Conservation (phyloP, 345 rosid species). For the Moricandia moricandioides region DNA sequence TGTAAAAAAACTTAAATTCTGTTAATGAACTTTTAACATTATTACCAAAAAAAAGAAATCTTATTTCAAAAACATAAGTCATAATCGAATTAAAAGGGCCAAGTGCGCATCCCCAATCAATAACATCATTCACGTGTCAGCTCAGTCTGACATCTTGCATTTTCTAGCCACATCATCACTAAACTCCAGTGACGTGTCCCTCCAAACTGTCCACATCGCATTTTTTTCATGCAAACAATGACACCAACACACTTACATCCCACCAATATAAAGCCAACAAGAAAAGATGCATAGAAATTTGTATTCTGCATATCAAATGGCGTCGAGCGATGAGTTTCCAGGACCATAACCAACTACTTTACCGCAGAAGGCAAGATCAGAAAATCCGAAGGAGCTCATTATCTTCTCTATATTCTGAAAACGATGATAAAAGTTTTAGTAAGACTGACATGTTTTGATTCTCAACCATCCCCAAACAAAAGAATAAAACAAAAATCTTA, state of each 20-base stretch:
- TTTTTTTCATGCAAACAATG: conserved; percentile 27
- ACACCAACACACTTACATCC: conserved; percentile 11
- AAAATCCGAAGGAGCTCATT: no score
- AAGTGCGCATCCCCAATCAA: conserved; percentile 16
- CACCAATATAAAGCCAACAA: not conserved
- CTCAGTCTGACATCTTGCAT: not conserved
- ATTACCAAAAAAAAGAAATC: not conserved
- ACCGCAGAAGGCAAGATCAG: no score
- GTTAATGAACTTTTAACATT: no score
- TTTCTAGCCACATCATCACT: conserved; percentile 1
- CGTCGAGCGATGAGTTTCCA: conserved; percentile 37
- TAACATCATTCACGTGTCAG: conserved; percentile 14
- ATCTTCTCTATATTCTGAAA: no score
- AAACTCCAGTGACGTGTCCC: conserved; percentile 7
- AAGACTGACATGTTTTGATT: no score
- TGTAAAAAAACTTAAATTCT: no score
- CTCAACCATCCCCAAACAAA: no score
- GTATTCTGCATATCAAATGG: not conserved
- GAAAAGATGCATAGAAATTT: not conserved
- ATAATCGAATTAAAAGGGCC: not conserved
- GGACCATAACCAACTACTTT: conserved; percentile 36
- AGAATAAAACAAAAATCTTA: no score
- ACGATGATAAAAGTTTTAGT: no score
- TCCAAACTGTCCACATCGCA: not conserved
- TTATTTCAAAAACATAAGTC: not conserved